These are phyloP conservation scores for Parastagonospora nodorum DNA, from an alignment of 2,329 filamentous ascomycete species.

Conservation along the genomic window DNA sequence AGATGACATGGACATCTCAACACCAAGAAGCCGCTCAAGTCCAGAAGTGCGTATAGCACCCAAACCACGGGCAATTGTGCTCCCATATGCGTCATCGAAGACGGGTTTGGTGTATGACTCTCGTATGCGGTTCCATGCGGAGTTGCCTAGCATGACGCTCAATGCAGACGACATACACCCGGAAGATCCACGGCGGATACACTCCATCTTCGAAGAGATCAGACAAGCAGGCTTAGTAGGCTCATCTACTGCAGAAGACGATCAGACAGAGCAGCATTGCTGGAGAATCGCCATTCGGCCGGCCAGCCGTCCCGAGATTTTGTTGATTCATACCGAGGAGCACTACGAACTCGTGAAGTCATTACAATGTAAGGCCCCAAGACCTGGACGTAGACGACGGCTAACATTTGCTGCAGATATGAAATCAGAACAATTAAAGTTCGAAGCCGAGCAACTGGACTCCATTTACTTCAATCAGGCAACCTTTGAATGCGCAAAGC, in stretches of 20 bases:
- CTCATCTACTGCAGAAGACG: slow-evolving; percentile 57
- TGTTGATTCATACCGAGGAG: slow-evolving; percentile 73
- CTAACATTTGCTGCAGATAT: slow-evolving; percentile 37
- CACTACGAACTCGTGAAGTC: slow-evolving; percentile 80
- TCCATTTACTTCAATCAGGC: slow-evolving; percentile 70
- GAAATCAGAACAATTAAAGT: slow-evolving; percentile 67
- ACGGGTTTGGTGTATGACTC: slow-evolving; percentile 74
- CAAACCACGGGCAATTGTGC: slow-evolving; percentile 40
- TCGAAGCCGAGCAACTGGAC: slow-evolving; percentile 60
- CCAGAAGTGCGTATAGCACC: slow-evolving; percentile 38
- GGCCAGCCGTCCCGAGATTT: slow-evolving; percentile 80
- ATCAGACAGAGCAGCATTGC: slow-evolving; percentile 59
- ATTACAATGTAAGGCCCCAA: slow-evolving; percentile 48
- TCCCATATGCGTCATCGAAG: slow-evolving; percentile 38
- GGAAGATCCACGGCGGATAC: slow-evolving; percentile 90
- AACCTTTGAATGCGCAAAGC: slow-evolving; percentile 77
- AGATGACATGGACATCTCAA: slow-evolving; percentile 31
- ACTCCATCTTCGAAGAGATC: slow-evolving; percentile 89
- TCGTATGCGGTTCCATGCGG: slow-evolving; percentile 94
- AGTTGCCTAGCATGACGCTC: slow-evolving; percentile 55
- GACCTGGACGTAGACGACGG: slow-evolving; percentile 4
- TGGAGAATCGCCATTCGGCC: slow-evolving; percentile 75
- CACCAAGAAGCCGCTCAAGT: slow-evolving; percentile 18
- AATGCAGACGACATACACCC: slow-evolving; percentile 78
- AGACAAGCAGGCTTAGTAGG: slow-evolving; percentile 80